Percentiles rank a stretch among this genome's conserved stretches.
phyloP scores from a whole-genome alignment of 306 rosid genomes.

The Betula pendula region DNA sequence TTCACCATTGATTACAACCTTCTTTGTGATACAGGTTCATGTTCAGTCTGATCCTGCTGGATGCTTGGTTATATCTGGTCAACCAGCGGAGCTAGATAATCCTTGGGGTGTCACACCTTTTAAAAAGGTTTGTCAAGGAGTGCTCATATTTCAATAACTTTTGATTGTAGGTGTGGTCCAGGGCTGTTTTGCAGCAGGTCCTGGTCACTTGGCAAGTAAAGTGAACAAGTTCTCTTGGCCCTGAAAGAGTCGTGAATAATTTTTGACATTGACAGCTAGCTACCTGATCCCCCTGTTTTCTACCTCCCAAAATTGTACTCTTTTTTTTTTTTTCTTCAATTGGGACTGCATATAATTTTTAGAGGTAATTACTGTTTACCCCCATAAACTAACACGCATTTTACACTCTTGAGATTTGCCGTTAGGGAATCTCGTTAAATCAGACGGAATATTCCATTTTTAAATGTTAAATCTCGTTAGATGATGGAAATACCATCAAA shows the following conservation, averaged over 20 bases:
- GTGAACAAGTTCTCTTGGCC: not conserved
- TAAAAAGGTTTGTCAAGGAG: slow-evolving; percentile 62
- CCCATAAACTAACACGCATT: too few species aligned
- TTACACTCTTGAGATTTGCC: too few species aligned
- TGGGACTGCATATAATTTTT: not conserved
- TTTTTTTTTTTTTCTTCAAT: not conserved
- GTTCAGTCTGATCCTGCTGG: slow-evolving; percentile 98
- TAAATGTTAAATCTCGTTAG: too few species aligned
- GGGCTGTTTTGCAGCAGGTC: not conserved
- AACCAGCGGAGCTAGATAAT: slow-evolving; percentile 85
- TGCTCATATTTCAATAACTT: not conserved
- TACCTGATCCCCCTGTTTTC: not conserved
- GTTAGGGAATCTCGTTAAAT: too few species aligned
- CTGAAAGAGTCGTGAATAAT: not conserved
- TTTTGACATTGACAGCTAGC: not conserved
- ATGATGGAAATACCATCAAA: too few species aligned
- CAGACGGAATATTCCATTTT: too few species aligned
- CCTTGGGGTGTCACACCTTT: slow-evolving; percentile 99
- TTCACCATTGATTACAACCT: not conserved
- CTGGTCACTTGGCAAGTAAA: not conserved
- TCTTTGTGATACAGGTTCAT: slow-evolving; percentile 57
- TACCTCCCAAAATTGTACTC: not conserved
- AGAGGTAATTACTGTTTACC: too few species aligned
- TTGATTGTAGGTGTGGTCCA: not conserved
- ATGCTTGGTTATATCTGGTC: slow-evolving; percentile 89